phyloP scores from a whole-genome alignment of 2,329 filamentous ascomycete genomes.

The Aureobasidium uvarum region DNA sequence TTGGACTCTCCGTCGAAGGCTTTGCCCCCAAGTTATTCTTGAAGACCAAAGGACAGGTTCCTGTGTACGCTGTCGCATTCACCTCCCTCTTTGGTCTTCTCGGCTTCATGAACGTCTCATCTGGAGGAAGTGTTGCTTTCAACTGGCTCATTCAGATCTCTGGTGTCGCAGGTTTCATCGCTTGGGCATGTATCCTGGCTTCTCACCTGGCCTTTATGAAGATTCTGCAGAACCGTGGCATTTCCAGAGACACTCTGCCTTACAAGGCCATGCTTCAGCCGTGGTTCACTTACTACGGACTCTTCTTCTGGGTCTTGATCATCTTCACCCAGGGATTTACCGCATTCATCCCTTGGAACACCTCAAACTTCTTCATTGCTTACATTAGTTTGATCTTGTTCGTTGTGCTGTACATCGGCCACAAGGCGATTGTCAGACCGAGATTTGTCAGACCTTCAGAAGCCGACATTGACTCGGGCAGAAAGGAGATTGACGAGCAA shows the following conservation, averaged over 20 bases:
- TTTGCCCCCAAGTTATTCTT: slow-evolving; percentile 47
- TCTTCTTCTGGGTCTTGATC: slow-evolving; percentile 56
- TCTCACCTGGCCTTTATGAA: slow-evolving; percentile 66
- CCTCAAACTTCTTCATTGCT: slow-evolving; percentile 68
- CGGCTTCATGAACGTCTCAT: slow-evolving; percentile 71
- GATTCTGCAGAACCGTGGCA: slow-evolving; percentile 61
- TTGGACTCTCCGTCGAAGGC: slow-evolving; percentile 58
- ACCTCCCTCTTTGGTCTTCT: slow-evolving; percentile 61
- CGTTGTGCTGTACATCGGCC: slow-evolving; percentile 65
- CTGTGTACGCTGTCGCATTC: slow-evolving; percentile 47
- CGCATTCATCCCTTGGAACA: slow-evolving; percentile 58
- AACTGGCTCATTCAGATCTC: slow-evolving; percentile 68
- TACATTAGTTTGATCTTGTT: slow-evolving; percentile 74
- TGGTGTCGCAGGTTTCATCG: slow-evolving; percentile 56
- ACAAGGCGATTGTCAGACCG: slow-evolving; percentile 63
- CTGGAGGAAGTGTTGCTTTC: slow-evolving; percentile 64
- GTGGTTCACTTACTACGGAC: slow-evolving; percentile 61
- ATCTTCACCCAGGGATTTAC: slow-evolving; percentile 51
- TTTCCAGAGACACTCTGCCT: slow-evolving; percentile 64
- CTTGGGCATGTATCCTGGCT: slow-evolving; percentile 72
- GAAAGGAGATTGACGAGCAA: slow-evolving; percentile 40
- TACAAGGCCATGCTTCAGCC: slow-evolving; percentile 70
- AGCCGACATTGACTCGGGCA: slow-evolving; percentile 46
- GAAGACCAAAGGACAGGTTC: slow-evolving; percentile 45
- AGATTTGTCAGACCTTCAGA: slow-evolving; percentile 44